phyloP scores from a whole-genome alignment of 345 rosid species.

The Eucalyptus curtisii region DNA sequence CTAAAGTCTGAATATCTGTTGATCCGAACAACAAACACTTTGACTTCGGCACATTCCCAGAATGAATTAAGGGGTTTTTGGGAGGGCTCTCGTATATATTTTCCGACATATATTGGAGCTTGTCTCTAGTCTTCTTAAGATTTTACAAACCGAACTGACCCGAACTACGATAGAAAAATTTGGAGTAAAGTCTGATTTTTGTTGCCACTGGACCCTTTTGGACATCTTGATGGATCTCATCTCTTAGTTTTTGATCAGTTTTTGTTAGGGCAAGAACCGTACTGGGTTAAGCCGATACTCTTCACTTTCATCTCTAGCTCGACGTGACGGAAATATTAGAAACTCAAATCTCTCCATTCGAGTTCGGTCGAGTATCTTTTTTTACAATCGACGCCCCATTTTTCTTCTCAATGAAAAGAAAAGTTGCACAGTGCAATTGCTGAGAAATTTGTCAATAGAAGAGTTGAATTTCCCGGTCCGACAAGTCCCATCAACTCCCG shows the following conservation, averaged over 20 bases:
- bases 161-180: background rate
- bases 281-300: background rate
- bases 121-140: background rate
- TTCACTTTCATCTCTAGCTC: background rate
- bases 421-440: background rate
- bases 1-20: background rate
- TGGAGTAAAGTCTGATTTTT: background rate
- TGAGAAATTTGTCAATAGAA: background rate
- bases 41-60: background rate
- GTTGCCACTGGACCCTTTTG: background rate
- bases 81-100: background rate
- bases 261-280: background rate
- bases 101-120: background rate
- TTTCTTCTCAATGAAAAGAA: background rate
- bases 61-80: background rate
- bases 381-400: background rate
- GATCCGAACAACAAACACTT: background rate
- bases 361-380: background rate
- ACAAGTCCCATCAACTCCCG: background rate
- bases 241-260: accelerated
- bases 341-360: background rate
- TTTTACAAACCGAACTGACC: background rate
- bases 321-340: background rate
- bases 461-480: background rate
- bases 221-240: background rate